These are phyloP conservation scores for Cokeromyces recurvatus DNA, from an alignment of 371 early-diverging fungal genomes.

Conservation along the genomic window DNA sequence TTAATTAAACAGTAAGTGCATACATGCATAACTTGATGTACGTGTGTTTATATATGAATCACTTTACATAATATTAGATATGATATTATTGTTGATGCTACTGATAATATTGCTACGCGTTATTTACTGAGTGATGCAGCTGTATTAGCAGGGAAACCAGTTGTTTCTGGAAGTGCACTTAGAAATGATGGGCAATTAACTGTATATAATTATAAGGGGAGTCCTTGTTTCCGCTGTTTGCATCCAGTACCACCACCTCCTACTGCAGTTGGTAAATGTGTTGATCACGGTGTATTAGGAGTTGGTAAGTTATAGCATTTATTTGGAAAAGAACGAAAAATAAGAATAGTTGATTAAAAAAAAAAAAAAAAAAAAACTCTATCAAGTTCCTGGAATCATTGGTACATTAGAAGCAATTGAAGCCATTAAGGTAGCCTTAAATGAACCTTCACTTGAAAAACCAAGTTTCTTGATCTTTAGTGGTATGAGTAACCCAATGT, in stretches of 20 bases:
- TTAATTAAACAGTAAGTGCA: conserved; percentile 42
- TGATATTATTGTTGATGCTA: conserved; percentile 94
- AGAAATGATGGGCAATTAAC: conserved; percentile 94
- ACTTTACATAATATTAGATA: too few species aligned
- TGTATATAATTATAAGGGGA: conserved; percentile 77
- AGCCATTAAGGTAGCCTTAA: conserved; percentile 81
- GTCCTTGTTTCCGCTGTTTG: conserved; percentile 98
- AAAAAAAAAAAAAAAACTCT: too few species aligned
- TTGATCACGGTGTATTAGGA: conserved; percentile 98
- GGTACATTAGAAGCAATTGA: conserved; percentile 96
- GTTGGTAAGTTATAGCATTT: conserved; percentile 67
- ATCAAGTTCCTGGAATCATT: conserved; percentile 89
- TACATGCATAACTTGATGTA: background rate
- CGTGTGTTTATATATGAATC: too few species aligned
- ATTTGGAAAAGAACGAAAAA: too few species aligned
- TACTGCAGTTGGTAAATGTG: conserved; percentile 86
- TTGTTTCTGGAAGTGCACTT: conserved; percentile 95
- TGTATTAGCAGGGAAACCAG: conserved; percentile 76
- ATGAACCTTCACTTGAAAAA: conserved; percentile 26
- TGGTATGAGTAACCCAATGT: conserved; percentile 65
- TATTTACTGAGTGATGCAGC: conserved; percentile 96
- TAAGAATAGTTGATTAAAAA: too few species aligned
- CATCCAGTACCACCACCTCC: conserved; percentile 91
- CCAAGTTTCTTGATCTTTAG: conserved; percentile 81
- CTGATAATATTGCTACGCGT: conserved; percentile 96